Conservation (phyloP, 257 asterid species). For the Lavandula angustifolia region DNA sequence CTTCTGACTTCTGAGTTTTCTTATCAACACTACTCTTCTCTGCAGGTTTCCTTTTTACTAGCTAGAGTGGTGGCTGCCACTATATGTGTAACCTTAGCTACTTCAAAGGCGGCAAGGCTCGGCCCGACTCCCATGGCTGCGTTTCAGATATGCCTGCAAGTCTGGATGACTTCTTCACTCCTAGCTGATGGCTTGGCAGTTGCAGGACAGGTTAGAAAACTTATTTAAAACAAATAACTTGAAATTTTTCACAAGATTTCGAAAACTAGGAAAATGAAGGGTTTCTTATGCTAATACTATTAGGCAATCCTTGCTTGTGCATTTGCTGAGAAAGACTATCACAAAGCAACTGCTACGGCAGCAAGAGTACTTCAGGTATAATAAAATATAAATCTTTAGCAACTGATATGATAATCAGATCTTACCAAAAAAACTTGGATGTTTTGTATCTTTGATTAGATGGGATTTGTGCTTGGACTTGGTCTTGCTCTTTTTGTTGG, state of each 20-base stretch:
- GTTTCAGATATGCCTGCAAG: conserved; percentile 87
- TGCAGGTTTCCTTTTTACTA: conserved; percentile 59
- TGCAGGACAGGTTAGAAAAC: conserved; percentile 81
- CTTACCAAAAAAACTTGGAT: neutral
- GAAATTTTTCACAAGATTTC: too few relatives aligned
- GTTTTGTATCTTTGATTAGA: conserved; percentile 38
- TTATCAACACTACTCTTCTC: neutral
- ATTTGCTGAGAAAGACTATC: conserved; percentile 88
- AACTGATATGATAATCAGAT: too few relatives aligned
- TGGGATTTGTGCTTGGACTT: conserved; percentile 83
- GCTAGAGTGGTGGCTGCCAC: conserved; percentile 90
- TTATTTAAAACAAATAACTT: too few relatives aligned
- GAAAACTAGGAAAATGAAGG: too few relatives aligned
- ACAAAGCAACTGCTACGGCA: conserved; percentile 78
- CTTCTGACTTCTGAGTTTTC: too few relatives aligned
- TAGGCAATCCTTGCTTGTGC: conserved; percentile 97
- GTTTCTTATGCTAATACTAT: neutral
- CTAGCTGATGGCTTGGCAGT: conserved; percentile 98
- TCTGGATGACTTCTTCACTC: conserved; percentile 91
- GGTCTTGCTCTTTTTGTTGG: conserved; percentile 76
- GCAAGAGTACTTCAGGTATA: conserved; percentile 82
- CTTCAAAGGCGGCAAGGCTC: conserved; percentile 87
- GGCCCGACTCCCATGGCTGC: conserved; percentile 95
- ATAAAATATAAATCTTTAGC: neutral
- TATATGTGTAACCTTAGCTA: conserved; percentile 82